Evolutionary conservation across 2,329 filamentous ascomycete species (phyloP).

Genomic region (Pseudocercospora ulei): DNA sequence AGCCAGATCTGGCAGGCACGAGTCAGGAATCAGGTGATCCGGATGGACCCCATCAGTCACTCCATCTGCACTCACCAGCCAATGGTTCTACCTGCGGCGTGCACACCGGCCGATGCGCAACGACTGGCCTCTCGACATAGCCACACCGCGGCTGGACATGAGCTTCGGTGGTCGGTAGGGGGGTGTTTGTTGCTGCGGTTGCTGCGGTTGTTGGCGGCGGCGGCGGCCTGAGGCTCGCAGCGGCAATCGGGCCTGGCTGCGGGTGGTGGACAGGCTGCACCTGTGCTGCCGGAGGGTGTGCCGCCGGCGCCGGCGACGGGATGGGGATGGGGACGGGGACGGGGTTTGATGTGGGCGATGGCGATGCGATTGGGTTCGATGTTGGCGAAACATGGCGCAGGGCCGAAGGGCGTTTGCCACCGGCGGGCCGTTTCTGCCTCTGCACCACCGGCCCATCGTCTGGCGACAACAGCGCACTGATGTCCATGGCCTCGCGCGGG

Average conservation of each 20-base stretch:
- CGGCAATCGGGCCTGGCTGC: conserved; percentile 13
- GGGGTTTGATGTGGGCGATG: conserved; percentile 14
- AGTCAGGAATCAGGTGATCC: conserved; percentile 15
- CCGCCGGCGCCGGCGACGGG: neutral
- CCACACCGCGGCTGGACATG: conserved; percentile 14
- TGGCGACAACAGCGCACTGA: conserved; percentile 43
- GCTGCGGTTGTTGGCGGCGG: too few species aligned
- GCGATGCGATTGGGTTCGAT: too few species aligned
- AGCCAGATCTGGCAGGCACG: conserved; percentile 37
- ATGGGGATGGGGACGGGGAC: too few species aligned
- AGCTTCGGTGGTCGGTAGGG: conserved; percentile 10
- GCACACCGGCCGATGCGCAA: conserved; percentile 36
- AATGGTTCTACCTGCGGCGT: conserved; percentile 43
- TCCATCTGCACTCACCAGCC: conserved; percentile 35
- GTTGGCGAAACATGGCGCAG: too few species aligned
- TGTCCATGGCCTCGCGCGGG: conserved; percentile 43
- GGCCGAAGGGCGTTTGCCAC: conserved; percentile 31
- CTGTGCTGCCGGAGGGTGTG: conserved; percentile 14
- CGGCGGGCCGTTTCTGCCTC: conserved; percentile 15
- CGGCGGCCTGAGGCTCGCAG: conserved; percentile 21
- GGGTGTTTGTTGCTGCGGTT: conserved; percentile 27
- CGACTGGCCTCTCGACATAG: conserved; percentile 21
- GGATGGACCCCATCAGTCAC: too few species aligned
- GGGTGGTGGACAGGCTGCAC: conserved; percentile 13
- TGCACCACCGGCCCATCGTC: conserved; percentile 35